phyloP scores from a whole-genome alignment of 2,329 filamentous ascomycete species.

The Ophiostoma sp. region DNA sequence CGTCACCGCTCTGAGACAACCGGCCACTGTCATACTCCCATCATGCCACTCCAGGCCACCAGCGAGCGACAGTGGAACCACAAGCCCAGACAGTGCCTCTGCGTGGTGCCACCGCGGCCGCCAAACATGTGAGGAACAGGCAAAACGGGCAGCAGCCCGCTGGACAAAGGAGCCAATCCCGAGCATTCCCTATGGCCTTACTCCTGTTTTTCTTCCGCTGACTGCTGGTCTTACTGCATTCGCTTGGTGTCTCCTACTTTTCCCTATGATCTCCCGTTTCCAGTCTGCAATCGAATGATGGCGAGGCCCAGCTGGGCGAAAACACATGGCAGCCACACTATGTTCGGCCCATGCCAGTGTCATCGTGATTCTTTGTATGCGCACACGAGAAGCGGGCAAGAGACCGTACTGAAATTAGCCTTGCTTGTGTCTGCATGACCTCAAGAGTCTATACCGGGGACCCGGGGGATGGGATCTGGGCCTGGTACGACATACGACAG shows the following conservation, averaged over 20 bases:
- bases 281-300: conserved; percentile 20
- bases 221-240: background rate
- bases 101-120: conserved; percentile 19
- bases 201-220: background rate
- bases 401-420: no score
- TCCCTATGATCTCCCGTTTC: conserved; percentile 21
- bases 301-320: background rate
- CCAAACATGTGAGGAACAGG: background rate
- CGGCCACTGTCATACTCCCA: conserved; percentile 16
- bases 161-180: background rate
- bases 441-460: background rate
- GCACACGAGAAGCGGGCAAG: no score
- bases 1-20: conserved; percentile 14
- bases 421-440: background rate
- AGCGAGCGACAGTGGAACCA: conserved; percentile 18
- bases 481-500: conserved; percentile 9
- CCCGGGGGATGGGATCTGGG: conserved; percentile 2
- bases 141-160: background rate
- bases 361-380: background rate
- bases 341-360: conserved; percentile 1
- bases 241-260: conserved; percentile 9
- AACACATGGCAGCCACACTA: background rate
- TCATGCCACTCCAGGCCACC: conserved; percentile 19
- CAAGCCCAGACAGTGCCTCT: conserved; percentile 12
- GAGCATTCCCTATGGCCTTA: no score